phyloP scores from a whole-genome alignment of 164 flowering plant genomes.

The Dillenia turbinata region DNA sequence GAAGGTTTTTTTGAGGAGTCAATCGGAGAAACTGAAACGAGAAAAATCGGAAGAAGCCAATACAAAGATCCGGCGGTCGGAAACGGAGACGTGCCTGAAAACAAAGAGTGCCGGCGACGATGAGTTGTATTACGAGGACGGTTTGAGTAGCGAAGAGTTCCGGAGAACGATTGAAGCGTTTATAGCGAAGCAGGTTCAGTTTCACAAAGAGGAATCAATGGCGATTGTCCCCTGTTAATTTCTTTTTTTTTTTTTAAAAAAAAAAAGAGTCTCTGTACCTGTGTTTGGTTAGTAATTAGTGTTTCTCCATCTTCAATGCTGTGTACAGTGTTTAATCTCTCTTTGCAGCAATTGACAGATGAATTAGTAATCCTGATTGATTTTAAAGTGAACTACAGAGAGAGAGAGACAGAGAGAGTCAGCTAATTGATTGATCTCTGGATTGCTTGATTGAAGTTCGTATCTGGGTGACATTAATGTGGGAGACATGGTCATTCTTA shows the following conservation, averaged over 20 bases:
- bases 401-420: no score
- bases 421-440: no score
- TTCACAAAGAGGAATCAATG: conserved; percentile 27
- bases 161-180: conserved; percentile 44
- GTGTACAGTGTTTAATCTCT: no score
- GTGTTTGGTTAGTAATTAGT: no score
- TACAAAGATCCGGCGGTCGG: conserved; percentile 39
- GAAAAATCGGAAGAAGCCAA: conserved; percentile 1
- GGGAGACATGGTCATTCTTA: no score
- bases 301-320: no score
- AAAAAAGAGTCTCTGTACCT: background rate
- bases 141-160: conserved; percentile 55
- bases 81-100: conserved; percentile 35
- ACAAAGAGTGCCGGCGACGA: background rate
- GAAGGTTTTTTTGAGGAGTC: conserved; percentile 19
- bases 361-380: no score
- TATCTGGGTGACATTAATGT: no score
- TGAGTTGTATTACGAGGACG: conserved; percentile 21
- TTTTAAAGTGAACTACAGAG: no score
- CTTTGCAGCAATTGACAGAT: no score
- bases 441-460: no score
- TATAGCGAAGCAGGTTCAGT: conserved; percentile 40
- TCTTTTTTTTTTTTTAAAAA: no score
- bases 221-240: conserved; percentile 16
- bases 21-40: conserved; percentile 36